A percentile compares a stretch with the other conserved stretches of the same genome.
Evolutionary conservation across 2,329 filamentous ascomycete genomes (phyloP).

Genomic region (Penicillium crustosum): DNA sequence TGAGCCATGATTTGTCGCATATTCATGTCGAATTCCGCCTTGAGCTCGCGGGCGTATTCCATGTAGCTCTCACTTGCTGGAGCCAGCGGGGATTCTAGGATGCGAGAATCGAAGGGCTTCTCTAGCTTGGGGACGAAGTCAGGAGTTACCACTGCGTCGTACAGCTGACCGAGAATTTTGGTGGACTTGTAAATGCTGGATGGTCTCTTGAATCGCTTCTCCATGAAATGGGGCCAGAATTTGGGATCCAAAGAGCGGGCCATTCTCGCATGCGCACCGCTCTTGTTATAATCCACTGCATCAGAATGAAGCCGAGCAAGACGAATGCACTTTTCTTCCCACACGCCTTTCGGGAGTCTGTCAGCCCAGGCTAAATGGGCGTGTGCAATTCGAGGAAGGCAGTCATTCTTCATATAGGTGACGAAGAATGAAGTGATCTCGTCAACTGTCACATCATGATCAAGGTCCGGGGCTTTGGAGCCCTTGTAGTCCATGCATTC

Average conservation of each 20-base stretch:
- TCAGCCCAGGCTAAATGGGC: constrained; percentile 81
- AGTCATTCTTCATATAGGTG: constrained; percentile 87
- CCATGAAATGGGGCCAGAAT: constrained; percentile 84
- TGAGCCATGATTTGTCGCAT: constrained; percentile 81
- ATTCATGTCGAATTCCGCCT: constrained; percentile 72
- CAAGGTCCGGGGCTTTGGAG: constrained; percentile 55
- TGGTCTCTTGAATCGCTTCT: constrained; percentile 55
- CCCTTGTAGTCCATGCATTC: constrained; percentile 75
- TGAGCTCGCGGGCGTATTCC: constrained; percentile 63
- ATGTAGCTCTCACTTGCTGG: constrained; percentile 57
- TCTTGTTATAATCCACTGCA: constrained; percentile 94
- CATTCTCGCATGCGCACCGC: constrained; percentile 74
- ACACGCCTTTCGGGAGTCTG: constrained; percentile 59
- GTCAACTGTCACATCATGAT: constrained; percentile 64
- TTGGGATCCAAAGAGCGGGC: constrained; percentile 58
- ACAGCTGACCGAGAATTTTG: constrained; percentile 76
- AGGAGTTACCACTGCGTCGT: constrained; percentile 69
- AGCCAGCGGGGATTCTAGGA: constrained; percentile 61
- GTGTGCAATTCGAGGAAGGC: constrained; percentile 73
- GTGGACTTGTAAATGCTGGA: constrained; percentile 62
- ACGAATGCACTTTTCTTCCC: constrained; percentile 66
- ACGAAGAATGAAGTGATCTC: constrained; percentile 87
- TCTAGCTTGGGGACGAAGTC: constrained; percentile 73
- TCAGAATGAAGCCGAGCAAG: constrained; percentile 81
- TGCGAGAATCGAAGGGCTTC: constrained; percentile 70